Base-by-base conservation (phyloP, 495 filamentous ascomycete genomes). In the Penicillium simplicissimum region DNA sequence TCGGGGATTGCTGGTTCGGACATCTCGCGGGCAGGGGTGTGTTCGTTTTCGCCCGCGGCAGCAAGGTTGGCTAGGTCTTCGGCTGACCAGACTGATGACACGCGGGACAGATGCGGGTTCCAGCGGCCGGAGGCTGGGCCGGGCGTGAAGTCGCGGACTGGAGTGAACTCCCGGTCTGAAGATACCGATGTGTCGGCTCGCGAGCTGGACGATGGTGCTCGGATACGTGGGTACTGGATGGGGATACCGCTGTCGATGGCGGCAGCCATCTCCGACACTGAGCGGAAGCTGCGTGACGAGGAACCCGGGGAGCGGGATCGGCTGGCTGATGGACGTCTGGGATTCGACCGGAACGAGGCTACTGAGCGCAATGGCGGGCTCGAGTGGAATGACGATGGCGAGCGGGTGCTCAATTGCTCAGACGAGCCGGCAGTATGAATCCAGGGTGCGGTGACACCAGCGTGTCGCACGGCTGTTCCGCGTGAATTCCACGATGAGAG, bases 91-190 rank as follows among this genome's bases (percentile, higher is more conserved):
- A 87, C 85, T 21, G 90, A 91, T 54, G 84, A 82, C 33, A 92
- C 88, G 17, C 88, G 87, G 19, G 90, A 91, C 13, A 93, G 80
- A 69, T 90, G 87, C 66, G 88, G 87, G 71, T 88, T 90, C 84
- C 88, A 90, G 76, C 84, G 84, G 55, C 76, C 75, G 8, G 74
- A 75, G 17, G 72, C 70, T 21, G 71, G 71, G 43, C 81, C 79
- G 1, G 69, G 65, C 23, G 70, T 72, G 45, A 68, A 71, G 49
- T 71, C 75, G 21, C 63, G 75, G 38, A 61, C 69, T n/a, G 28
- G 65, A 31, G 70, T 72, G 45, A 66, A 71, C 38, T 71, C 75
- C 17, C 62, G 75, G 42, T 63, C 72, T 19, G 68, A 66, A 6
- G 66, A 64, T 10, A 70, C 60, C 4, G 80, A 79, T 10, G 70